phyloP scores from a whole-genome alignment of 73 alveolate species.

The Diophrys sp. region DNA sequence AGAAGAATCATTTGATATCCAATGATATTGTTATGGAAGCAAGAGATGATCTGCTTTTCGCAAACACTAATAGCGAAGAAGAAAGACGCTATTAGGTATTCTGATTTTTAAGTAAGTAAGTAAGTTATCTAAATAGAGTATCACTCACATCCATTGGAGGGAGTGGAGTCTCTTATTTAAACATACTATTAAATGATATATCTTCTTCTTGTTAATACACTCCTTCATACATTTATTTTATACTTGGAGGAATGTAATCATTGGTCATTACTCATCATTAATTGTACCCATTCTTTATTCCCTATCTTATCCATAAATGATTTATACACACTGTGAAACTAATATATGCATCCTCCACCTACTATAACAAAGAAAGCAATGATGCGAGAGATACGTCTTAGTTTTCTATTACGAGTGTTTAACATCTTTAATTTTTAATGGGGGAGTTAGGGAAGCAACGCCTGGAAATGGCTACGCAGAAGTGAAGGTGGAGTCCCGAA shows the following conservation, averaged over 20 bases:
- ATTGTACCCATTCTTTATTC: conserved; percentile 26
- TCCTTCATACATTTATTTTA: conserved; percentile 11
- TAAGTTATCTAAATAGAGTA: background rate
- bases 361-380: conserved; percentile 53
- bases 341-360: conserved; percentile 31
- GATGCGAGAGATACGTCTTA: conserved; percentile 41
- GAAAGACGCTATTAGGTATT: no score
- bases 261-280: no score
- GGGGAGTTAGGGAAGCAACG: no score
- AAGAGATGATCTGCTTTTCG: no score
- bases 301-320: conserved; percentile 17
- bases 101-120: no score
- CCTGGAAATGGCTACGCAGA: no score
- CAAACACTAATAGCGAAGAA: no score
- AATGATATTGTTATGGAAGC: no score
- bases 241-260: conserved; percentile 27
- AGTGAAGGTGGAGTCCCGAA: no score
- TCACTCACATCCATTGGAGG: background rate
- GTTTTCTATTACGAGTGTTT: conserved; percentile 46
- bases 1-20: no score
- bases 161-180: background rate
- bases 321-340: conserved; percentile 12
- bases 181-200: no score
- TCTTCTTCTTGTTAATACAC: background rate
- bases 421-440: conserved; percentile 23